Evolutionary conservation across 2,329 filamentous ascomycete species (phyloP).

Genomic region (Akanthomyces lecanii): DNA sequence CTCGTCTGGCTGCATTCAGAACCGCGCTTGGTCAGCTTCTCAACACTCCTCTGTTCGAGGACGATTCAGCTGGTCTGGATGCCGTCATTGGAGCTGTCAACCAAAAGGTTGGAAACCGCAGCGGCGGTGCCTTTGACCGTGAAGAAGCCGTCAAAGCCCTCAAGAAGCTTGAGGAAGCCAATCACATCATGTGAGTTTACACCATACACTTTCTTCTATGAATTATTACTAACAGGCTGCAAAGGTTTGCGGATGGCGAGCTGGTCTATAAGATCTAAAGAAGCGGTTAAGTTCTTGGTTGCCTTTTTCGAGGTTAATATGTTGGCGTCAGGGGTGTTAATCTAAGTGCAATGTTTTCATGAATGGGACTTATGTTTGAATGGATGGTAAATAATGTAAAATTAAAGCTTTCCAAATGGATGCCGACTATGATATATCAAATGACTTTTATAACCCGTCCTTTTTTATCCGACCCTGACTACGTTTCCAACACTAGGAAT

Average conservation of each 20-base stretch:
- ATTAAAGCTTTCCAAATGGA: conserved; percentile 14
- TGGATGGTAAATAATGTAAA: conserved; percentile 13
- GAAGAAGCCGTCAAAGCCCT: conserved; percentile 74
- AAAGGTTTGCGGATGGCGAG: conserved; percentile 56
- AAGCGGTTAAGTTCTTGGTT: neutral
- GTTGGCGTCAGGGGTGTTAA: conserved; percentile 9
- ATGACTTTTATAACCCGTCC: conserved; percentile 4
- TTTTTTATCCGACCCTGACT: neutral
- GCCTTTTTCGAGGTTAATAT: neutral
- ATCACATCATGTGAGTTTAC: conserved; percentile 82
- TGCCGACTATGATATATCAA: conserved; percentile 14
- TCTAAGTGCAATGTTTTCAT: neutral
- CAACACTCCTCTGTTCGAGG: conserved; percentile 75
- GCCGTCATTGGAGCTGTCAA: conserved; percentile 79
- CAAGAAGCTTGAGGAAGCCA: conserved; percentile 72
- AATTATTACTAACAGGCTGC: conserved; percentile 21
- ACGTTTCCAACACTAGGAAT: neutral
- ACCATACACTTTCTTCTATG: neutral
- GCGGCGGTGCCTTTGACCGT: conserved; percentile 60
- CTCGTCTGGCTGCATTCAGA: conserved; percentile 71
- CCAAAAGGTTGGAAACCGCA: conserved; percentile 51
- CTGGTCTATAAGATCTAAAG: conserved; percentile 65
- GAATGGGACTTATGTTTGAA: neutral
- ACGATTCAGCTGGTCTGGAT: conserved; percentile 75
- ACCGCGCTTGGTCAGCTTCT: conserved; percentile 78